phyloP scores from a whole-genome alignment of 768 basidiomycete genomes.

The Amylocystis lapponica region DNA sequence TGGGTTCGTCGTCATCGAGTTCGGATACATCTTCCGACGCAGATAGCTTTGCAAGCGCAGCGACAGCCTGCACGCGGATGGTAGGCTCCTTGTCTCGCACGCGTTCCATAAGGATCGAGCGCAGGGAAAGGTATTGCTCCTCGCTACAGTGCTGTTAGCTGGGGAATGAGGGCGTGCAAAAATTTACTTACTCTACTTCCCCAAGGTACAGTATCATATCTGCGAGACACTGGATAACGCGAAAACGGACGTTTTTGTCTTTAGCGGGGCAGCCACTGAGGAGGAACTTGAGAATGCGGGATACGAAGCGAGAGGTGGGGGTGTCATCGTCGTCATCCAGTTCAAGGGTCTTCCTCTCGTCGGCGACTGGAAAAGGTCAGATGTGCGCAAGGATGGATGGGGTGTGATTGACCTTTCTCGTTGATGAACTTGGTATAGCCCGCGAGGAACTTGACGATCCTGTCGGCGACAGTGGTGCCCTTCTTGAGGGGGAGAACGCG shows the following conservation, averaged over 20 bases:
- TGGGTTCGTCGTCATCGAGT: slow-evolving; percentile 42
- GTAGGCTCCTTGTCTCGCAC: slow-evolving; percentile 71
- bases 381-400: background rate
- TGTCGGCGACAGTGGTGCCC: slow-evolving; percentile 68
- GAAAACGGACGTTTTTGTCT: slow-evolving; percentile 82
- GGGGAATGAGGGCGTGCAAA: background rate
- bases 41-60: slow-evolving; percentile 73
- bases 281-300: slow-evolving; percentile 48
- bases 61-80: slow-evolving; percentile 75
- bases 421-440: slow-evolving; percentile 72
- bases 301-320: slow-evolving; percentile 41
- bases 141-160: slow-evolving; percentile 43
- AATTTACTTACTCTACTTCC: slow-evolving; percentile 72
- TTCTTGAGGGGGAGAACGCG: slow-evolving; percentile 72
- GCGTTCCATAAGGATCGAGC: slow-evolving; percentile 61
- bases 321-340: slow-evolving; percentile 45
- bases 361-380: slow-evolving; percentile 27
- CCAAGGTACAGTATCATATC: slow-evolving; percentile 78
- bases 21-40: slow-evolving; percentile 62
- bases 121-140: slow-evolving; percentile 62
- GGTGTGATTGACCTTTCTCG: slow-evolving; percentile 55
- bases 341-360: slow-evolving; percentile 28
- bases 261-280: slow-evolving; percentile 77
- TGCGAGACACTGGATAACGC: slow-evolving; percentile 69
- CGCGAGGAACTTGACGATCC: slow-evolving; percentile 76